Percentiles rank a stretch among this genome's conserved stretches.
Conservation (phyloP, 768 basidiomycete genomes). For the Rhizopogon vesiculosus region DNA sequence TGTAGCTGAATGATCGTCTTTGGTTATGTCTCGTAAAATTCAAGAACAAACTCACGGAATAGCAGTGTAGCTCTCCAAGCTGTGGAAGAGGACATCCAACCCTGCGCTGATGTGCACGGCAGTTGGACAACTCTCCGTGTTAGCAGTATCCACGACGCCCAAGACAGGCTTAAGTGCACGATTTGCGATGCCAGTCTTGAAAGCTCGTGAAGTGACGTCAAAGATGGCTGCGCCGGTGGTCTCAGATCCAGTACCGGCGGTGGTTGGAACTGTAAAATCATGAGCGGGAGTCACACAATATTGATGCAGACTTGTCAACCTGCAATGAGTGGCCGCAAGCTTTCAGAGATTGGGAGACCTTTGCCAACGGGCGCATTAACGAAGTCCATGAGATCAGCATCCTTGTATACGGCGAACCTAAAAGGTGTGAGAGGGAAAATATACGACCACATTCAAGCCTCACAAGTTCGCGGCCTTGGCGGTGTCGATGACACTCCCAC, state of each 20-base stretch:
- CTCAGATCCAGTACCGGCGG: conserved; percentile 88
- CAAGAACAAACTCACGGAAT: conserved; percentile 60
- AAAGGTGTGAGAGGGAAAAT: conserved; percentile 1
- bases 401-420: conserved; percentile 88
- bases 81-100: conserved; percentile 93
- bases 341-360: conserved; percentile 74
- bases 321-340: conserved; percentile 81
- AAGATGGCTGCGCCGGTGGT: conserved; percentile 95
- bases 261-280: conserved; percentile 51
- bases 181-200: conserved; percentile 96
- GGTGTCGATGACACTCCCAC: conserved; percentile 94
- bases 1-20: conserved; percentile 51
- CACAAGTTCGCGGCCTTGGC: conserved; percentile 93
- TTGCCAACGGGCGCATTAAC: conserved; percentile 96
- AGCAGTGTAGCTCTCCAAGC: conserved; percentile 90
- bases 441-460: conserved; percentile 8
- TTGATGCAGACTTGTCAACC: conserved; percentile 30
- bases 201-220: conserved; percentile 84
- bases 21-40: neutral
- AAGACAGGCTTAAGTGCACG: conserved; percentile 87
- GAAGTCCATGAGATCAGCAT: conserved; percentile 91
- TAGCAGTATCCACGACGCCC: conserved; percentile 83
- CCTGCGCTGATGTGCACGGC: conserved; percentile 93
- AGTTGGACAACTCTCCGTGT: conserved; percentile 89
- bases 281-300: neutral